Evolutionary conservation across 2,329 filamentous ascomycete genomes (phyloP).

Genomic region (Berkeleyomyces rouxiae): DNA sequence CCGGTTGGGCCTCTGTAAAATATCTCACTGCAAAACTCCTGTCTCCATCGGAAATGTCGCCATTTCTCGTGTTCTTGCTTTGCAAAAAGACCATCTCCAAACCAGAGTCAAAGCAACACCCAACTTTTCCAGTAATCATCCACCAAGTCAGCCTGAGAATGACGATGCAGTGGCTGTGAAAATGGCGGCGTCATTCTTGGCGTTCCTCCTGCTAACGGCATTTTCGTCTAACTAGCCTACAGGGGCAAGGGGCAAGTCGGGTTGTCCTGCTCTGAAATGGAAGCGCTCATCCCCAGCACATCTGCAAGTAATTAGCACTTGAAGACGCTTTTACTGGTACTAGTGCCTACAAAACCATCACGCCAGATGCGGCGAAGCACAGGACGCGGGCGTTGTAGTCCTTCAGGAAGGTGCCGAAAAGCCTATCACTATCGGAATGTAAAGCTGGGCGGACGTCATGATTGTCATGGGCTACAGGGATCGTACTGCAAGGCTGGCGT

Average conservation of each 20-base stretch:
- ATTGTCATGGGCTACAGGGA: background rate
- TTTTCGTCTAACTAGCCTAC: background rate
- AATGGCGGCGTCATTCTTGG: background rate
- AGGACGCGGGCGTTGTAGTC: background rate
- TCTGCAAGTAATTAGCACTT: no score
- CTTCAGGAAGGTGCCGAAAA: background rate
- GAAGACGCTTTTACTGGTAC: no score
- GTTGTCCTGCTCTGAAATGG: background rate
- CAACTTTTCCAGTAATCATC: background rate
- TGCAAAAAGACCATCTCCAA: background rate
- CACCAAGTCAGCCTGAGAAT: background rate
- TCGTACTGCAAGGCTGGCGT: background rate
- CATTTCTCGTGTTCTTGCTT: no score
- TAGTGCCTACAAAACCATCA: no score
- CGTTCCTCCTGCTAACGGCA: background rate
- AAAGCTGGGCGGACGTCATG: background rate
- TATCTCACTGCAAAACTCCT: background rate
- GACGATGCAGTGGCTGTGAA: slow-evolving; percentile 1
- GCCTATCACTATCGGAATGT: background rate
- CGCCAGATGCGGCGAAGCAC: background rate
- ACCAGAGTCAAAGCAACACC: background rate
- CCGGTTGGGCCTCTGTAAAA: background rate
- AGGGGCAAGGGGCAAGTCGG: background rate
- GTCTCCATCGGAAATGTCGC: no score
- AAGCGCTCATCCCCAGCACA: background rate